Conservation (phyloP, 495 filamentous ascomycete species). For the Hypomontagnella monticulosa region DNA sequence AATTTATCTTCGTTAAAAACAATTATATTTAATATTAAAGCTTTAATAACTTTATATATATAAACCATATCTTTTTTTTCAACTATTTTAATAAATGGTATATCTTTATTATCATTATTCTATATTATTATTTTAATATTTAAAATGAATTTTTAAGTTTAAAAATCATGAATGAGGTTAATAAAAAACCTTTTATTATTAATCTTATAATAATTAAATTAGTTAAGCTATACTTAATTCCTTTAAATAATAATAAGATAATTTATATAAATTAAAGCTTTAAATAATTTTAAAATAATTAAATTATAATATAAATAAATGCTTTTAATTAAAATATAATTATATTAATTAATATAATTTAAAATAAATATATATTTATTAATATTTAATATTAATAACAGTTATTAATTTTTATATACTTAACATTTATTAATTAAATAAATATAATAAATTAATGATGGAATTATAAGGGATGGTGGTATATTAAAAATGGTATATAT, state of each 20-base stretch:
- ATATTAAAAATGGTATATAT: no score
- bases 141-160: background rate
- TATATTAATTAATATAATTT: background rate
- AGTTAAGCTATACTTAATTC: background rate
- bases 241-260: background rate
- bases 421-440: no score
- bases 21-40: conserved; percentile 3
- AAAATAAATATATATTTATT: background rate
- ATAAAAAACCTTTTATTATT: background rate
- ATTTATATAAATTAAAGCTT: background rate
- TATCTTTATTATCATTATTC: background rate
- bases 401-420: no score
- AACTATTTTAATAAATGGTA: background rate
- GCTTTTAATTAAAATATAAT: background rate
- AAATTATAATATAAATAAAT: background rate
- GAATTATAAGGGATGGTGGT: no score
- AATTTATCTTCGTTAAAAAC: background rate
- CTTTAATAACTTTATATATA: background rate
- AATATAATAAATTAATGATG: no score
- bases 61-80: conserved; percentile 2
- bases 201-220: background rate
- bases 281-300: conserved; percentile 1
- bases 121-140: background rate
- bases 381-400: no score
- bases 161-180: background rate